phyloP scores from a whole-genome alignment of 2,329 filamentous ascomycete genomes.

The Hymenoscyphus scutula region DNA sequence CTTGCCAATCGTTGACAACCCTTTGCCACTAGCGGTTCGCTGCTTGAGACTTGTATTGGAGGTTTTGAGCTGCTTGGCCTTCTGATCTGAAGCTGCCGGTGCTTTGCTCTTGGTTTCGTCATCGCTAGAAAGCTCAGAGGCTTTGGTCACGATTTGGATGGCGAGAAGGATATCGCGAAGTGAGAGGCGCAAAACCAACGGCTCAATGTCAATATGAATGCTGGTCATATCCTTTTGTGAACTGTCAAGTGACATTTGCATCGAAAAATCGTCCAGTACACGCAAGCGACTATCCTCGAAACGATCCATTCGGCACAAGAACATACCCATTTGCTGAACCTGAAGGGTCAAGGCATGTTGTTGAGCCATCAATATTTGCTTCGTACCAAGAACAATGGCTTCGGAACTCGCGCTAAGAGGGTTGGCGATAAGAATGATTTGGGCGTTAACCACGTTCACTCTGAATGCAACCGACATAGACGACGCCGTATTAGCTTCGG shows the following conservation, averaged over 20 bases:
- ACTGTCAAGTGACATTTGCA: conserved; percentile 82
- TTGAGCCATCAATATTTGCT: conserved; percentile 87
- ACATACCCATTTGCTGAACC: conserved; percentile 95
- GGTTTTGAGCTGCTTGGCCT: conserved; percentile 50
- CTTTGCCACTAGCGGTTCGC: conserved; percentile 55
- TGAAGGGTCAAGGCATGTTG: conserved; percentile 94
- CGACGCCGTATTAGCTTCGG: conserved; percentile 35
- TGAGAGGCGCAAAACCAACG: conserved; percentile 84
- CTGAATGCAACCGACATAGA: conserved; percentile 81
- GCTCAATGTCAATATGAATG: conserved; percentile 85
- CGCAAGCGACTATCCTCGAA: conserved; percentile 88
- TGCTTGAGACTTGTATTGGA: conserved; percentile 45
- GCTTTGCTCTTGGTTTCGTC: conserved; percentile 47
- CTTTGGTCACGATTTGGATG: conserved; percentile 87
- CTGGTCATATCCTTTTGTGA: conserved; percentile 63
- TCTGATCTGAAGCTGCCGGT: conserved; percentile 47
- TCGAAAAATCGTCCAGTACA: conserved; percentile 94
- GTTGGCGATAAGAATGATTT: conserved; percentile 94
- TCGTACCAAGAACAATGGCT: conserved; percentile 90
- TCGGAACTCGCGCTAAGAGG: conserved; percentile 87
- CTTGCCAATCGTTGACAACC: conserved; percentile 51
- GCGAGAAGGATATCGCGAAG: conserved; percentile 92
- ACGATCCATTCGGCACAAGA: conserved; percentile 95
- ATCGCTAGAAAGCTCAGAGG: conserved; percentile 76
- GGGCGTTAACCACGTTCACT: conserved; percentile 91